Evolutionary conservation across 805 yeast genomes (phyloP), one percentile per base, ranked within the genome.

Genomic region (Metschnikowia santaceciliae): DNA sequence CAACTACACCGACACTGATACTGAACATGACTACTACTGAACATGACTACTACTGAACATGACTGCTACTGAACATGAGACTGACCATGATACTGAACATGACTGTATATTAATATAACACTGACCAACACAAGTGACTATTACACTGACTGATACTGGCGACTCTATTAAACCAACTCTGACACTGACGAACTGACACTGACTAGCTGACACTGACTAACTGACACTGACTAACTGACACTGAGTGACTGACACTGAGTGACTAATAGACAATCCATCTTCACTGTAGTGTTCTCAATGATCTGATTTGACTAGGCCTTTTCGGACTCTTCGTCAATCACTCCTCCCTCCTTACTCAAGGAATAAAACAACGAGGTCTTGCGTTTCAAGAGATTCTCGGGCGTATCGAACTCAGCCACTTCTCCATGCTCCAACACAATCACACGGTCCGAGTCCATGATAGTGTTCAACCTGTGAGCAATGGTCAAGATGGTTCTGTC

Each of bases 381-480:
- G 54, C 84, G 77, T 58, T 82, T 77, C 62, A 92, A 75, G 57
- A 92, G 75, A 45, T 79, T 80, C 54, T 72, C 69, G 2, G 95
- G 94, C 0, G 84, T 70, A 61, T 86, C 95, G 64, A 86, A 87
- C 63, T 88, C 96, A 8, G 82, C 84, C 39, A 88, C 84, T 57
- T 75, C 71, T 54, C 96, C 96, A 54, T 81, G 77, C 56, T 88
- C 94, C 57, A 88, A 73, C 1, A 87, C 94, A 51, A 88, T 76
- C 42, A 88, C 87, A 54, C 81, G 73, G 64, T 88, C 96, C 52
- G 89, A 84, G 61, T 87, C 94, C 77, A 88, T 79, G 56, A 88
- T 86, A 2, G 95, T 88, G 65, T 88, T 85, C 61, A 88, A 72
- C 72, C 96, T 78, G 65, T 88, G 96, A 1, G 96, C 96, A 71